A percentile compares a stretch with the other conserved stretches of the same genome.
phyloP scores from a whole-genome alignment of 78 protist species.

The Isochrysis galbana region DNA sequence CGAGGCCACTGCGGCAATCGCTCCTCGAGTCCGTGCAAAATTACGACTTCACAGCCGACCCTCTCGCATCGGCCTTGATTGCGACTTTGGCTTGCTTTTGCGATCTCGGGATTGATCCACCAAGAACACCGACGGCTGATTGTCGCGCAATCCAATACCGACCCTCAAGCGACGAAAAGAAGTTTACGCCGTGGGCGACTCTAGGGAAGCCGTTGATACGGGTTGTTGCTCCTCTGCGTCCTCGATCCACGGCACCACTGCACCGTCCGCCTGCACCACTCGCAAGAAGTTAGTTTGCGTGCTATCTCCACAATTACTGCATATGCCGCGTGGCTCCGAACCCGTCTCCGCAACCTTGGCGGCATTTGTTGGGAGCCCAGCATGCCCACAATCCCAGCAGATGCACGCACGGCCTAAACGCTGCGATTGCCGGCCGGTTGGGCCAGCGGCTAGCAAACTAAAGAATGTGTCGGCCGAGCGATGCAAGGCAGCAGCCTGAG shows the following conservation, averaged over 20 bases:
- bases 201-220: too few relatives aligned
- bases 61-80: too few relatives aligned
- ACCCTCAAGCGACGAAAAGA: too few relatives aligned
- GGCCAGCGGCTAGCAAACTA: not conserved
- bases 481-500: not conserved
- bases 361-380: not conserved
- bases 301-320: not conserved
- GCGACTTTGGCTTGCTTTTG: too few relatives aligned
- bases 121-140: too few relatives aligned
- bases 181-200: too few relatives aligned
- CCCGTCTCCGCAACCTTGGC: not conserved
- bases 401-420: not conserved
- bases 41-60: too few relatives aligned
- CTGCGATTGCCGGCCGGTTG: not conserved
- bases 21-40: too few relatives aligned
- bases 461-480: not conserved
- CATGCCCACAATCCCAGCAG: not conserved
- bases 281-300: not conserved
- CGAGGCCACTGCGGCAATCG: too few relatives aligned
- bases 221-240: too few relatives aligned
- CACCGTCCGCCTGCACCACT: not conserved
- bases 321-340: not conserved
- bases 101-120: too few relatives aligned
- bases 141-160: too few relatives aligned
- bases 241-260: not conserved